These are phyloP conservation scores for Leucocoprinus birnbaumii DNA, from an alignment of 768 basidiomycete genomes.

Conservation along the genomic window DNA sequence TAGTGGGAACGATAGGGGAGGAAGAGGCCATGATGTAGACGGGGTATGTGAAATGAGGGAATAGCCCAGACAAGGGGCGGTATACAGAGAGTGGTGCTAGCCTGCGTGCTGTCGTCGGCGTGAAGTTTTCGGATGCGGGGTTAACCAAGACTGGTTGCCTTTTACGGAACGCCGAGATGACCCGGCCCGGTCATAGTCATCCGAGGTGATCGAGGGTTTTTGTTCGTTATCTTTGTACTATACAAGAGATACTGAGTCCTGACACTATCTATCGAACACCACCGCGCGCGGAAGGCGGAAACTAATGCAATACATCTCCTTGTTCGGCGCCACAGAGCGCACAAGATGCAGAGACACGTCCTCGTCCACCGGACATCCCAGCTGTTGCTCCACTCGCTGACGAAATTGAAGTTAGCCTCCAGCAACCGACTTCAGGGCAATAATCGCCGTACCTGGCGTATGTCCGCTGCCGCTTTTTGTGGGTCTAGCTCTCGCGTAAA, in stretches of 20 bases:
- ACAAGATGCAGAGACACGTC: slow-evolving; percentile 68
- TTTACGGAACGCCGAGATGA: slow-evolving; percentile 4
- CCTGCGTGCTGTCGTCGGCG: slow-evolving; percentile 17
- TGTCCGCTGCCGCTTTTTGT: slow-evolving; percentile 70
- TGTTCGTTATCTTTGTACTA: neutral
- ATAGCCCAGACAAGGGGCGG: slow-evolving; percentile 23
- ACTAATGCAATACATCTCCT: slow-evolving; percentile 97
- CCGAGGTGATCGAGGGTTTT: neutral
- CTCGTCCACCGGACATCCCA: slow-evolving; percentile 52
- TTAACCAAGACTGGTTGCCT: slow-evolving; percentile 21
- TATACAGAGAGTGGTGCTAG: slow-evolving; percentile 12
- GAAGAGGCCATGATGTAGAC: slow-evolving; percentile 28
- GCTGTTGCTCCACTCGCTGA: slow-evolving; percentile 69
- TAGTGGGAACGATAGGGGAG: slow-evolving; percentile 43
- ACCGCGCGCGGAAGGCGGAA: slow-evolving; percentile 53
- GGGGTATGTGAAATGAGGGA: slow-evolving; percentile 13
- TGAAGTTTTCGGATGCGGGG: slow-evolving; percentile 33
- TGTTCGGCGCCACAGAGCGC: slow-evolving; percentile 91
- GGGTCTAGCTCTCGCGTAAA: slow-evolving; percentile 84
- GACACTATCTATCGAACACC: slow-evolving; percentile 22
- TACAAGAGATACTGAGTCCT: neutral
- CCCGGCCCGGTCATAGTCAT: neutral
- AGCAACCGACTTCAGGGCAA: neutral
- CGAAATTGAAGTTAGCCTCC: slow-evolving; percentile 15
- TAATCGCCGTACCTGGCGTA: slow-evolving; percentile 67